These are phyloP conservation scores for Globisporangium ultimum DNA, from an alignment of 352 stramenopile genomes.

Conservation along the genomic window DNA sequence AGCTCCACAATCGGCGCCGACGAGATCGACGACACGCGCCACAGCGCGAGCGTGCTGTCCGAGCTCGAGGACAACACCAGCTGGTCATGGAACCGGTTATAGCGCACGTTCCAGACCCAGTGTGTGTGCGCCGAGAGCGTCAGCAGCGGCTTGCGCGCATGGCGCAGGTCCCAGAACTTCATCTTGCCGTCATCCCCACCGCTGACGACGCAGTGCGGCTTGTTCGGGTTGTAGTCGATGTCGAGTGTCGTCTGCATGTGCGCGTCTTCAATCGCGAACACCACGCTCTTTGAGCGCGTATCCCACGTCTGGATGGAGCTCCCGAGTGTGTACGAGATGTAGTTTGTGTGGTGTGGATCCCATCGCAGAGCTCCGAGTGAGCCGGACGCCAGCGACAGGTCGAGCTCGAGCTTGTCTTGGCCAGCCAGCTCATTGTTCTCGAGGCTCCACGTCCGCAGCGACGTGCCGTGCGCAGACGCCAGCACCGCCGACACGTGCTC, in stretches of 20 bases:
- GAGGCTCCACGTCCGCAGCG: slow-evolving; percentile 57
- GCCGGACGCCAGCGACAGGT: slow-evolving; percentile 38
- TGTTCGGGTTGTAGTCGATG: slow-evolving; percentile 98
- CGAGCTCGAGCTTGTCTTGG: slow-evolving; percentile 44
- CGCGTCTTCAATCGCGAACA: slow-evolving; percentile 53
- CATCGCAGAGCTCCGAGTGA: slow-evolving; percentile 49
- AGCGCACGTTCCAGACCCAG: slow-evolving; percentile 90
- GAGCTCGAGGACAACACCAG: slow-evolving; percentile 92
- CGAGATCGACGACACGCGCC: slow-evolving; percentile 95
- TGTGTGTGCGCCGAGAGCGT: slow-evolving; percentile 90
- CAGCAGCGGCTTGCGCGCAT: slow-evolving; percentile 72
- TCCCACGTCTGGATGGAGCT: slow-evolving; percentile 75
- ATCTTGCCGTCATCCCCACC: slow-evolving; percentile 93
- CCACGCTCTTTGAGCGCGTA: slow-evolving; percentile 36
- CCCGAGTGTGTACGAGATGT: slow-evolving; percentile 65
- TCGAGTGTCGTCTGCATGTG: slow-evolving; percentile 64
- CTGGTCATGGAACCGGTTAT: slow-evolving; percentile 99
- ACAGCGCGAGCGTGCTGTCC: slow-evolving; percentile 93
- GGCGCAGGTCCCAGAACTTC: slow-evolving; percentile 98
- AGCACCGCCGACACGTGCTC: slow-evolving; percentile 20
- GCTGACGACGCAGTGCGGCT: slow-evolving; percentile 90
- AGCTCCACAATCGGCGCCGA: slow-evolving; percentile 95
- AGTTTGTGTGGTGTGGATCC: slow-evolving; percentile 79
- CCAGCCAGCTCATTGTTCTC: slow-evolving; percentile 25
- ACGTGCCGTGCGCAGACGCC: slow-evolving; percentile 37